Evolutionary conservation across 2,329 filamentous ascomycete species (phyloP).

Genomic region (Verticillium albo-atrum): DNA sequence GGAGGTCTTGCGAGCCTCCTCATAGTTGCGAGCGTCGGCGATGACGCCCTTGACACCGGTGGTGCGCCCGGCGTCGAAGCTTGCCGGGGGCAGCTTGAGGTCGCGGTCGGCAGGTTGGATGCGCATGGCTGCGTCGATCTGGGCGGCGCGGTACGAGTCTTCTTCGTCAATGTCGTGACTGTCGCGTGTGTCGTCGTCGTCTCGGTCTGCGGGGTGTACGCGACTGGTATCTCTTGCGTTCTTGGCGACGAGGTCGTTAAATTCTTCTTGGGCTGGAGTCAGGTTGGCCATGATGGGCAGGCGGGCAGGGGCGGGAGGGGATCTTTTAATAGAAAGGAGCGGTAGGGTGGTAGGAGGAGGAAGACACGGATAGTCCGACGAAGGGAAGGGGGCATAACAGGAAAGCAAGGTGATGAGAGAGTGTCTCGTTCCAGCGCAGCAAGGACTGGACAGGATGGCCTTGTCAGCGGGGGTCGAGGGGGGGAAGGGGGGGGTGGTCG

Average conservation of each 20-base stretch:
- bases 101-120: constrained; percentile 53
- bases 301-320: constrained; percentile 4
- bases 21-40: constrained; percentile 74
- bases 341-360: constrained; percentile 1
- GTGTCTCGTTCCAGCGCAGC: neutral
- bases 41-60: constrained; percentile 87
- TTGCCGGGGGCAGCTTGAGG: constrained; percentile 57
- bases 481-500: neutral
- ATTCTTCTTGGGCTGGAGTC: constrained; percentile 63
- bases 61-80: constrained; percentile 63
- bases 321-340: constrained; percentile 29
- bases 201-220: constrained; percentile 56
- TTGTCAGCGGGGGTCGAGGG: constrained; percentile 8
- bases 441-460: neutral
- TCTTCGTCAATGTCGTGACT: constrained; percentile 47
- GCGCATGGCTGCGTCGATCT: constrained; percentile 62
- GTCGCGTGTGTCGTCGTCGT: constrained; percentile 34
- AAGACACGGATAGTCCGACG: constrained; percentile 4
- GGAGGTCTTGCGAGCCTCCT: constrained; percentile 57
- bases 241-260: constrained; percentile 57
- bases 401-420: neutral
- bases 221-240: constrained; percentile 39
- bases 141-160: constrained; percentile 44
- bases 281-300: constrained; percentile 45
- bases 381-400: constrained; percentile 3